A percentile compares a stretch with the other conserved stretches of the same genome.
These are phyloP conservation scores for Eimeria brunetti DNA, from an alignment of 169 alveolate species.

Conservation along the genomic window DNA sequence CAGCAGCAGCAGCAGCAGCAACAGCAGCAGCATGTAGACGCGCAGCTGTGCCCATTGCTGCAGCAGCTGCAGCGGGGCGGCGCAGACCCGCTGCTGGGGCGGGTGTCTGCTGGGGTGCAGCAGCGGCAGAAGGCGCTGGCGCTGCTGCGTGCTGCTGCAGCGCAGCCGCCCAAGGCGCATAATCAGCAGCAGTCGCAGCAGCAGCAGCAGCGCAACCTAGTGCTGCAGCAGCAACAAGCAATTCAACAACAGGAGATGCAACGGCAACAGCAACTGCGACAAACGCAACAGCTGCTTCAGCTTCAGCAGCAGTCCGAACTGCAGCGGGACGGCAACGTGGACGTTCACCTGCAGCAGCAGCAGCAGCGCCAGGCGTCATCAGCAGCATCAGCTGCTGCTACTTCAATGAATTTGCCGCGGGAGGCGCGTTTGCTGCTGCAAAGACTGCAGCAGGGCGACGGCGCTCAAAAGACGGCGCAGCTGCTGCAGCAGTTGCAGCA, in stretches of 20 bases:
- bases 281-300: constrained; percentile 51
- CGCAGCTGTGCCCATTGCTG: constrained; percentile 65
- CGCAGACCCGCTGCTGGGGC: constrained; percentile 16
- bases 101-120: constrained; percentile 29
- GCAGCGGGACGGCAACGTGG: constrained; percentile 63
- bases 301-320: constrained; percentile 67
- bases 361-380: constrained; percentile 24
- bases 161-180: constrained; percentile 4
- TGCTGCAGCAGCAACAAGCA: constrained; percentile 66
- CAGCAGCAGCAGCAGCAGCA: constrained; percentile 36
- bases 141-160: constrained; percentile 58
- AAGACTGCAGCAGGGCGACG: constrained; percentile 64
- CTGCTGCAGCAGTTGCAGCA: constrained; percentile 67
- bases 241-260: constrained; percentile 38
- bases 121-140: constrained; percentile 62
- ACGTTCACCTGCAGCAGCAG: constrained; percentile 30
- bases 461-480: constrained; percentile 63
- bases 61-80: constrained; percentile 65
- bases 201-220: constrained; percentile 39
- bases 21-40: constrained; percentile 49
- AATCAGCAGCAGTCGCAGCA: constrained; percentile 25
- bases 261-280: constrained; percentile 76
- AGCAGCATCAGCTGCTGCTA: constrained; percentile 44
- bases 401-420: background rate
- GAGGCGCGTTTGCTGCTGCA: constrained; percentile 64